Base-by-base conservation (phyloP, 176 grass and related monocot genomes). In the Eragrostis nindensis region DNA sequence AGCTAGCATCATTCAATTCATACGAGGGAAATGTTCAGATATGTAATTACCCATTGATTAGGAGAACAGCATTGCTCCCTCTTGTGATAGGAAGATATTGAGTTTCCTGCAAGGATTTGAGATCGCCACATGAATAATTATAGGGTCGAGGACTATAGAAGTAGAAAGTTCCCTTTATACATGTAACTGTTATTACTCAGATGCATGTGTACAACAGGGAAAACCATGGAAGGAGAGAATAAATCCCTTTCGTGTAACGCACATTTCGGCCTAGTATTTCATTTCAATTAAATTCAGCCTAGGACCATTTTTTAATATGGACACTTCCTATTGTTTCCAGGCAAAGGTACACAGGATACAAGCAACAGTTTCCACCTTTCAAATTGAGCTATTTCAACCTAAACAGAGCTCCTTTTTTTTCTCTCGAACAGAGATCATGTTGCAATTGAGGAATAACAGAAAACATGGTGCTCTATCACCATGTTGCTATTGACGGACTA, bases 11-110 rank as follows among this genome's bases (percentile, higher is more conserved):
- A 64, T 71, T 74, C 25, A 62, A 82, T 22, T 52, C 24, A 83
- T 65, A 63, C 19, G 47, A 36, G 15, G 48, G 27, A 73, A 74
- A 86, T 60, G 9, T 24, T 77, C 59, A 73, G n/a, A 73, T 44
- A 36, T 69, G 40, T 81, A 68, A 26, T 89, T 99, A 99, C 97
- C 97, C 97, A 39, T 99, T 99, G 84, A 99, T 89, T 86, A 99
- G 84, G 72, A 99, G 90, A 89, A 96, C 90, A 86, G 90, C 91
- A 75, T 85, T 96, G 75, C 91, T 91, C 78, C 97, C 97, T 83
- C 97, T 93, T 85, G 90, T 96, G 79, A 99, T 88, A 82, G 93
- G 93, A 91, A 99, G 86, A 82, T 99, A 99, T 70, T 87, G 84
- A 53, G 93, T 99, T 95, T 99, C 97, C 97, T 99, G 91, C 66